Base-by-base conservation (phyloP, 2,329 filamentous ascomycete genomes). In the Penicillium fuscoglaucum region DNA sequence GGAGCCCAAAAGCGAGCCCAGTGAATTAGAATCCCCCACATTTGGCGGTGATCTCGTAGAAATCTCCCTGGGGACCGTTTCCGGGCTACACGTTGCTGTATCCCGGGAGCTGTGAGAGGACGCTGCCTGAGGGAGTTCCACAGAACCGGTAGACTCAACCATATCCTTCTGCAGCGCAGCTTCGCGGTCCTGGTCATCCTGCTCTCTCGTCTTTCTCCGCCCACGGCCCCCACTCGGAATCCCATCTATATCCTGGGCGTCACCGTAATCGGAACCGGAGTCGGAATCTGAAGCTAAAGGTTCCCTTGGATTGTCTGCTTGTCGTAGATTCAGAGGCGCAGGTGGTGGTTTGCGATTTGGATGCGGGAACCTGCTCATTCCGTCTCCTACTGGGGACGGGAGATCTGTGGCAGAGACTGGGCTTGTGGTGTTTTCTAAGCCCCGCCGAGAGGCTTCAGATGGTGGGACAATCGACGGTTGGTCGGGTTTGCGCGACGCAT, bases 251-350 rank as follows among this genome's bases (percentile, higher is more conserved):
- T 90, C 88, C 13, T 91, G 76, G 37, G 90, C 83, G 62, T 93
- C 89, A 59, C 95, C 91, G 66, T 93, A 95, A 63, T 96, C 92
- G 0, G 90, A 93, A 59, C 91, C 90, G 0, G 88, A 87, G 13
- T 87, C 86, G n/a, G 77, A 74, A 28, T 76, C 76, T 2, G 76
- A 72, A 47, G 78, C 76, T 2, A 76, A 72, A 46, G 78, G 74
- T 46, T 80, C 75, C 49, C 79, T 72, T 56, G 76, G 79, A 37
- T 78, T 67, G 45, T 75, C 74, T 19, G 72, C 71, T 60, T 77
- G 77, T 24, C 82, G 82, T 26, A 98, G 81, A 69, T 93, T 88
- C 54, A 98, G 76, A 2, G 93, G 93, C 13, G 91, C 90, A 47
- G 93, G 93, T 3, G 93, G 92, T 6, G 88, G 85, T 73, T 96